A percentile compares a stretch with the other conserved stretches of the same genome.
These are phyloP conservation scores for Fusarium sp. DNA, from an alignment of 2,329 filamentous ascomycete species.

Conservation along the genomic window DNA sequence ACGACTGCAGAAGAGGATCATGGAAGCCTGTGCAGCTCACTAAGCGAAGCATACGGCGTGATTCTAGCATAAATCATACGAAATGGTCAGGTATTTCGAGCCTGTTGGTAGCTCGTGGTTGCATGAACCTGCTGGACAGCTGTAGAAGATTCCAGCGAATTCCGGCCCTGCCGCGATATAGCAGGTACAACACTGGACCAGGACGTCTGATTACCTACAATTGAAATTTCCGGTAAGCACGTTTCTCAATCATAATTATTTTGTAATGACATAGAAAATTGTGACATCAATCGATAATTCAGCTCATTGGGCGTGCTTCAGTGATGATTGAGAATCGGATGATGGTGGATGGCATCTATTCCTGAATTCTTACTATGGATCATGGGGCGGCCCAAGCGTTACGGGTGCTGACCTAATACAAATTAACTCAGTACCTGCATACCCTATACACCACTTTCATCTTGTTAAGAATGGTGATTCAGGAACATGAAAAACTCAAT, in stretches of 20 bases:
- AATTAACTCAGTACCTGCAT: fast-evolving
- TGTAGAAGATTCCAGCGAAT: constrained; percentile 42
- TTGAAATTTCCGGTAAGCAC: neutral
- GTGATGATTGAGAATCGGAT: neutral
- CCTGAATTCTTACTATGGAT: neutral
- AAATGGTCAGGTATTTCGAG: constrained; percentile 8
- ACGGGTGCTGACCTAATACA: constrained; percentile 5
- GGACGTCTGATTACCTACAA: neutral
- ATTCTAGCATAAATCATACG: constrained; percentile 34
- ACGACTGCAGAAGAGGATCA: constrained; percentile 22
- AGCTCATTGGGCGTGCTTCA: neutral
- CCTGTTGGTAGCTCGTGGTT: constrained; percentile 24
- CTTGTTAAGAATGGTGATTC: no score
- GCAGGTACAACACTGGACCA: neutral
- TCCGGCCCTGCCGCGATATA: neutral
- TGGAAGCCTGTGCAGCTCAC: constrained; percentile 24
- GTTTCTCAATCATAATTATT: neutral
- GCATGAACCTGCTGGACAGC: constrained; percentile 37
- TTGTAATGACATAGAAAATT: no score
- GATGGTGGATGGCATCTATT: neutral
- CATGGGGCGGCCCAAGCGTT: neutral
- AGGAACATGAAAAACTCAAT: neutral
- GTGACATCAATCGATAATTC: neutral
- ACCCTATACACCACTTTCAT: neutral
- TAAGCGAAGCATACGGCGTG: constrained; percentile 13